A percentile compares a stretch with the other conserved stretches of the same genome.
Conservation (phyloP, 1,139 yeast genomes). For the Debaryomycetaceae sp. region DNA sequence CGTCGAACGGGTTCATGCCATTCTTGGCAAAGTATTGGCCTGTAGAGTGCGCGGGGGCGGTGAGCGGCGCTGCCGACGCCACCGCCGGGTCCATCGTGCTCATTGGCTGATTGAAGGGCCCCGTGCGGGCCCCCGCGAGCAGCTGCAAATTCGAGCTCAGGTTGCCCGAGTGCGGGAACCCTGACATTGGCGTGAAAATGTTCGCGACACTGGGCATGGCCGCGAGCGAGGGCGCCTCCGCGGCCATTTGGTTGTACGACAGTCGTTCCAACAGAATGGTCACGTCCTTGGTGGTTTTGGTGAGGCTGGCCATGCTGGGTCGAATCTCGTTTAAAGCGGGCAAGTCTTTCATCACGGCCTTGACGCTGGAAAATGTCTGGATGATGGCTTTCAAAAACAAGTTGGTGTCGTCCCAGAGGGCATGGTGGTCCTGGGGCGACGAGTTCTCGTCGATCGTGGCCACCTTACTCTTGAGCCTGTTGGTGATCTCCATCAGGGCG, state of each 20-base stretch:
- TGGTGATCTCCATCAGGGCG: slow-evolving; percentile 70
- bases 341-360: slow-evolving; percentile 69
- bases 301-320: slow-evolving; percentile 67
- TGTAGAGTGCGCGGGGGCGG: slow-evolving; percentile 26
- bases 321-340: slow-evolving; percentile 74
- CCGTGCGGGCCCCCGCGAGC: slow-evolving; percentile 3
- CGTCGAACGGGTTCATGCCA: slow-evolving; percentile 34
- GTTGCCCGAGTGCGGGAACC: slow-evolving; percentile 10
- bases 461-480: slow-evolving; percentile 49
- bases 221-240: slow-evolving; percentile 15
- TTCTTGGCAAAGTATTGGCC: slow-evolving; percentile 28
- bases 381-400: slow-evolving; percentile 74
- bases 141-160: slow-evolving; percentile 7
- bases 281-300: slow-evolving; percentile 84
- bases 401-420: slow-evolving; percentile 83
- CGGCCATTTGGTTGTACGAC: slow-evolving; percentile 27
- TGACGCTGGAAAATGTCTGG: slow-evolving; percentile 73
- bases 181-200: slow-evolving; percentile 21
- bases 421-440: slow-evolving; percentile 46
- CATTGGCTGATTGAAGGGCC: slow-evolving; percentile 1
- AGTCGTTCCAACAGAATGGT: slow-evolving; percentile 64
- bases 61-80: slow-evolving; percentile 9
- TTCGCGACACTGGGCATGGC: slow-evolving; percentile 24
- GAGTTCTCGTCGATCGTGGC: slow-evolving; percentile 40
- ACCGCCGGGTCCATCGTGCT: neutral